Conservation (phyloP, 495 filamentous ascomycete species). For the Tetracladium setigerum region DNA sequence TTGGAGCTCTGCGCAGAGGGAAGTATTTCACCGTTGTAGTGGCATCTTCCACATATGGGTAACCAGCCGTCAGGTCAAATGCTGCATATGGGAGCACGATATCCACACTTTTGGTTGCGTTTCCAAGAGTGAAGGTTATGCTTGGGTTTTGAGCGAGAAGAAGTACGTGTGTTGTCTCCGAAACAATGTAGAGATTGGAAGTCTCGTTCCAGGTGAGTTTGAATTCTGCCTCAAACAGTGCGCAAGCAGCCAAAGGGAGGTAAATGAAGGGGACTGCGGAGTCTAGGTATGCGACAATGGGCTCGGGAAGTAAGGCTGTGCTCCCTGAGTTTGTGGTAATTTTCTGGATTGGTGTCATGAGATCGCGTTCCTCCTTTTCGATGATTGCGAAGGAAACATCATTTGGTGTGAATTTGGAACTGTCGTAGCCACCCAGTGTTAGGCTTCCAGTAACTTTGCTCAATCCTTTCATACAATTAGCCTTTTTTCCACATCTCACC, state of each 20-base stretch:
- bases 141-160: conserved; percentile 38
- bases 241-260: conserved; percentile 44
- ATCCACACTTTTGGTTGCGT: conserved; percentile 30
- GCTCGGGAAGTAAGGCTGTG: conserved; percentile 22
- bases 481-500: not conserved
- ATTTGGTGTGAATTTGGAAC: conserved; percentile 40
- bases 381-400: conserved; percentile 24
- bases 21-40: conserved; percentile 31
- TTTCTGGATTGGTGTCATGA: conserved; percentile 4
- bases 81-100: conserved; percentile 47
- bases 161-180: conserved; percentile 31
- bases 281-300: conserved; percentile 41
- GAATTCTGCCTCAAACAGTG: conserved; percentile 45
- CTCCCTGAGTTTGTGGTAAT: conserved; percentile 1
- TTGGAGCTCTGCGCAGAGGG: conserved; percentile 41
- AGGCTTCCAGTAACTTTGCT: conserved; percentile 41
- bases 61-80: conserved; percentile 39
- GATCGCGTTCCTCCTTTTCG: conserved; percentile 1
- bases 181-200: conserved; percentile 43
- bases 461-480: conserved; percentile 20
- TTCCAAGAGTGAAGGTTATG: conserved; percentile 44
- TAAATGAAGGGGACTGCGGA: conserved; percentile 47
- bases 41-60: not conserved
- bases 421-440: conserved; percentile 50
- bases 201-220: conserved; percentile 37